These are phyloP conservation scores for Pelargonium myrrhifolium DNA, from an alignment of 441 rosid genomes.

Conservation along the genomic window DNA sequence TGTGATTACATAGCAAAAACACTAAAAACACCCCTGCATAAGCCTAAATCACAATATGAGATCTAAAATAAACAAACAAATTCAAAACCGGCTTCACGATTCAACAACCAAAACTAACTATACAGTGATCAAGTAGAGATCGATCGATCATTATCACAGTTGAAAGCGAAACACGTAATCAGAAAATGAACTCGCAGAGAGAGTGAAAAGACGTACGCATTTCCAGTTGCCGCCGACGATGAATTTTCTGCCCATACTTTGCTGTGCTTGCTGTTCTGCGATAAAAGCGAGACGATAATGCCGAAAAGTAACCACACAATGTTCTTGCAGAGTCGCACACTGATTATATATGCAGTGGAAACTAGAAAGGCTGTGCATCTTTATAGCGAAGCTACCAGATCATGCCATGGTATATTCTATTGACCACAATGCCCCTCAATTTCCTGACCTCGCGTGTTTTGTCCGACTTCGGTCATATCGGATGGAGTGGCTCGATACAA, in stretches of 20 bases:
- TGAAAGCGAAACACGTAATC: neutral
- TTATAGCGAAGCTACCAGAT: neutral
- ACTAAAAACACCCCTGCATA: neutral
- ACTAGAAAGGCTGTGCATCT: neutral
- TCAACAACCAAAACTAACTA: neutral
- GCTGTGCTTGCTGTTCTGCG: neutral
- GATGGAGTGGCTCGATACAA: neutral
- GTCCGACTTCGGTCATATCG: neutral
- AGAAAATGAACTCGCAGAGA: neutral
- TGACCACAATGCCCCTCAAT: neutral
- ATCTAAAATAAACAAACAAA: neutral
- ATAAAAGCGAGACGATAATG: constrained; percentile 14
- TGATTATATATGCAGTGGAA: neutral
- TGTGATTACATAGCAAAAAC: neutral
- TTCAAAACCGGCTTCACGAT: neutral
- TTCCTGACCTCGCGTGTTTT: neutral
- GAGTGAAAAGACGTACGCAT: constrained; percentile 37
- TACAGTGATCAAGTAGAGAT: neutral
- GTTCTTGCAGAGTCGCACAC: neutral
- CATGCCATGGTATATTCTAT: neutral
- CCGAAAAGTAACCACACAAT: neutral
- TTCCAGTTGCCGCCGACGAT: constrained; percentile 86
- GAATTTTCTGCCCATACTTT: constrained; percentile 49
- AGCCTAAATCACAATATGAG: neutral
- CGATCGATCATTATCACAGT: neutral